phyloP scores from a whole-genome alignment of 2,329 filamentous ascomycete genomes.

The Alternaria burnsii region DNA sequence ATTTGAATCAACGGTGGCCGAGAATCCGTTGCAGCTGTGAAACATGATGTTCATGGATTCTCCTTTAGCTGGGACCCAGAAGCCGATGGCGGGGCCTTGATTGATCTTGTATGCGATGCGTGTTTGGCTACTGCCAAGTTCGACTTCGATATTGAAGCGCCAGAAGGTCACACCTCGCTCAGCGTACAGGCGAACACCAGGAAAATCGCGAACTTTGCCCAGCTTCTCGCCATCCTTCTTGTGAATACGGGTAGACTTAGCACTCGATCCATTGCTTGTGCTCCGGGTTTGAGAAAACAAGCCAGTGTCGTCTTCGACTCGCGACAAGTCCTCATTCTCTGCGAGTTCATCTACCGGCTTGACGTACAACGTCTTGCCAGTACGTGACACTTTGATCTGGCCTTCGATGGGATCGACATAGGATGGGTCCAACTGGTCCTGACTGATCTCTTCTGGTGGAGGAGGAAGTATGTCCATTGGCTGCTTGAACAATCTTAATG shows the following conservation, averaged over 20 bases:
- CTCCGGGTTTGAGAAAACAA: constrained; percentile 76
- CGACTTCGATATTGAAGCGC: constrained; percentile 94
- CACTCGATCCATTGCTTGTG: constrained; percentile 48
- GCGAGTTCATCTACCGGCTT: constrained; percentile 87
- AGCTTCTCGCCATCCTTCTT: constrained; percentile 78
- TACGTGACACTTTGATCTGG: constrained; percentile 82
- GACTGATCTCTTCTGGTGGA: constrained; percentile 74
- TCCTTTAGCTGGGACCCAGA: constrained; percentile 89
- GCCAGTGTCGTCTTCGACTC: constrained; percentile 79
- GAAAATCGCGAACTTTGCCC: constrained; percentile 83
- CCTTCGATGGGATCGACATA: constrained; percentile 91
- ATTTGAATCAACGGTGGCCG: constrained; percentile 77
- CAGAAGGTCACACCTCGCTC: constrained; percentile 94
- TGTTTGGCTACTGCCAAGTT: constrained; percentile 78
- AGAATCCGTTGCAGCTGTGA: constrained; percentile 97
- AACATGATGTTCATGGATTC: constrained; percentile 99
- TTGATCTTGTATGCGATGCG: constrained; percentile 97
- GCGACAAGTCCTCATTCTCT: constrained; percentile 79
- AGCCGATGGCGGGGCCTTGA: constrained; percentile 83
- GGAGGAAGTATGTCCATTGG: constrained; percentile 83
- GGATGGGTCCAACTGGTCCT: constrained; percentile 72
- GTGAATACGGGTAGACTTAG: constrained; percentile 58
- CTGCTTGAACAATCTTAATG: constrained; percentile 84
- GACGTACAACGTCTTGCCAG: constrained; percentile 86
- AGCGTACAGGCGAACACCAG: constrained; percentile 80